Base-by-base conservation (phyloP, 2,329 filamentous ascomycete species). In the Apiospora phragmitis region DNA sequence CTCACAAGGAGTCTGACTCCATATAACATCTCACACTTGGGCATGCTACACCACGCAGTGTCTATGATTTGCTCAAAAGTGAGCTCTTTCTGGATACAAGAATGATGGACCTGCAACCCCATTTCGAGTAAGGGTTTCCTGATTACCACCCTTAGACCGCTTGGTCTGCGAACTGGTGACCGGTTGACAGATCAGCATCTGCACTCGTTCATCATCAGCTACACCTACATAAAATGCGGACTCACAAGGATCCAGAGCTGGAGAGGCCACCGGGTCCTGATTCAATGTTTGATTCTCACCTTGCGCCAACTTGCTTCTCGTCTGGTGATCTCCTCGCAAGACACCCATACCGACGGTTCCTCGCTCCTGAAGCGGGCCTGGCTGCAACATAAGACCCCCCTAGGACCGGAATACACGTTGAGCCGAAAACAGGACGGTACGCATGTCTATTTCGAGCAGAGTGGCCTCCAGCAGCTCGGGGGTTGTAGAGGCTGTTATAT, bases 381-480 rank as follows among this genome's bases (percentile, higher is more conserved):
- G 72, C 11, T 29, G 32, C 6, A 29, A n/a, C 14, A 73, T 68
- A 11, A 70, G 41, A 24, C 32, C 42, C 43, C 70, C 41, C 65
- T 68, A 72, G 26, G 29, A 55, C 21, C 41, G 70, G 66, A 41
- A 47, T 16, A 70, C 70, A 11, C 69, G 70, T 43, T 69, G 68
- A 1, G 69, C 71, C n/a, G 73, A 71, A 14, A 70, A 35, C 11
- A 74, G 41, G 4, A 73, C 47, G 4, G 71, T 71, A 12, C 65
- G 59, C 47, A 47, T 66, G 68, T 71, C 70, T 32, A 73, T 16
- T 11, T 47, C 12, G 9, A 71, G 65, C n/a, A 74, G 67, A 14
- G 70, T 69, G 32, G 47, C 55, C 45, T 74, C 71, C 16, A 73
- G 65, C 24, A 73, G 55, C 69, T 74, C 73, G 4, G 73, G 68